These are phyloP conservation scores for Diplodia seriata DNA, from an alignment of 2,329 filamentous ascomycete species.

Conservation along the genomic window DNA sequence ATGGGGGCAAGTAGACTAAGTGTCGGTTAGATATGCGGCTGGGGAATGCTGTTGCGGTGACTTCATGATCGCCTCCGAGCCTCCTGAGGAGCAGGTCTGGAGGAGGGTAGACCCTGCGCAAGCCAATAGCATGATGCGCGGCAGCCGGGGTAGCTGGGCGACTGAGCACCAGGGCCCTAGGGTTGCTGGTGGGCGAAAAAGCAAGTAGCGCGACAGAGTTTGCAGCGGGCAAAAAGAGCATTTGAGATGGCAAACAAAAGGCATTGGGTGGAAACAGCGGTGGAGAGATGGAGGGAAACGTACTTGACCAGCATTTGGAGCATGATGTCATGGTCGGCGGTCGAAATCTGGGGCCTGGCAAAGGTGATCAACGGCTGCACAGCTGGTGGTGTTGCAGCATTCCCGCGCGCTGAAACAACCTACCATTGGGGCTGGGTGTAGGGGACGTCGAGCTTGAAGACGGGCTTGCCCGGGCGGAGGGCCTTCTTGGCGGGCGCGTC, in stretches of 20 bases:
- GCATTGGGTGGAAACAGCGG: not conserved
- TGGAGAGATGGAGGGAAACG: not conserved
- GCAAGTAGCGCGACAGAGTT: not conserved
- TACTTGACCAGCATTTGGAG: slow-evolving; percentile 62
- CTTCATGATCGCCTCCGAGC: slow-evolving; percentile 20
- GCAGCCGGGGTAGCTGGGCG: slow-evolving; percentile 1
- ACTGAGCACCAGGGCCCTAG: not conserved
- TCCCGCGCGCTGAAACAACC: slow-evolving; percentile 34
- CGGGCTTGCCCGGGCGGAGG: slow-evolving; percentile 40
- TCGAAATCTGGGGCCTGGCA: slow-evolving; percentile 65
- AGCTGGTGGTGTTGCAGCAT: slow-evolving; percentile 19
- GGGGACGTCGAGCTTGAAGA: slow-evolving; percentile 71
- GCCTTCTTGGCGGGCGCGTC: slow-evolving; percentile 7
- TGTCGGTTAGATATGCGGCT: slow-evolving; percentile 13
- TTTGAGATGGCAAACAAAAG: not conserved
- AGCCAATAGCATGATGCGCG: slow-evolving; percentile 19
- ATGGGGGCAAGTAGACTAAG: slow-evolving; percentile 68
- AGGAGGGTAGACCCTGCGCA: slow-evolving; percentile 13
- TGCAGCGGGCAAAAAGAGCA: not conserved
- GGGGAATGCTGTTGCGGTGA: slow-evolving; percentile 28
- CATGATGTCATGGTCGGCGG: slow-evolving; percentile 67
- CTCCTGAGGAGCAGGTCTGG: slow-evolving; percentile 19
- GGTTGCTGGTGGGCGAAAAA: slow-evolving; percentile 12
- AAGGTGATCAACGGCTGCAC: slow-evolving; percentile 23
- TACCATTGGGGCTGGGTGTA: slow-evolving; percentile 69